phyloP scores from a whole-genome alignment of 1,284 basidiomycete species.

The Trichosporon inkin region DNA sequence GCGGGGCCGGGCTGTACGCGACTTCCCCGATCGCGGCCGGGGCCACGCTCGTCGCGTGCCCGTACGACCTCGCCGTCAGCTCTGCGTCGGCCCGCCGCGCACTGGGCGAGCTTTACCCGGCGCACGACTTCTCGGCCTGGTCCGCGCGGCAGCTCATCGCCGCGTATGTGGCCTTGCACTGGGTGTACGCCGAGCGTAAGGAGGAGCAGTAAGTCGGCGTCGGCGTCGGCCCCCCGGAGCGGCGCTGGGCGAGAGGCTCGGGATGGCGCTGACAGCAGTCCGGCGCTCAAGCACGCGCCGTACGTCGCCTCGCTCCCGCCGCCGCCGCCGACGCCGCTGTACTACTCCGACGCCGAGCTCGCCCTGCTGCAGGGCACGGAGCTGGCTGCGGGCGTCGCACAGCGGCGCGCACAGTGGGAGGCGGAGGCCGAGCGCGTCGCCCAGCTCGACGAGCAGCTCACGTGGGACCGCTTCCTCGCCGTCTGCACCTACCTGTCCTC shows the following conservation, averaged over 20 bases:
- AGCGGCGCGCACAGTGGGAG: conserved; percentile 60
- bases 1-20: conserved; percentile 62
- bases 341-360: conserved; percentile 63
- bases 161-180: conserved; percentile 67
- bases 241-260: no score
- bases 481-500: conserved; percentile 75
- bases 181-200: conserved; percentile 52
- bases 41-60: conserved; percentile 64
- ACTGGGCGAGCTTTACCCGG: conserved; percentile 21
- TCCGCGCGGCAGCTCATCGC: conserved; percentile 67
- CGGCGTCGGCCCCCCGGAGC: no score
- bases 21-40: conserved; percentile 55
- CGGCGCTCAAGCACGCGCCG: conserved; percentile 52
- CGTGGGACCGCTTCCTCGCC: conserved; percentile 66
- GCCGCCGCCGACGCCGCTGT: conserved; percentile 63
- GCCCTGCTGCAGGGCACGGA: conserved; percentile 69
- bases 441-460: conserved; percentile 57
- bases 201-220: conserved; percentile 22
- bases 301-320: conserved; percentile 68
- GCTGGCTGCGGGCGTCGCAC: conserved; percentile 65
- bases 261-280: conserved; percentile 28
- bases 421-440: conserved; percentile 46
- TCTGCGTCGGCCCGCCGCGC: conserved; percentile 32
- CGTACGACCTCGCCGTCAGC: conserved; percentile 69
- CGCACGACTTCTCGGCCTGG: conserved; percentile 52